Percentiles rank a stretch among this genome's conserved stretches.
These are phyloP conservation scores for Fraxinus baroniana DNA, from an alignment of 305 asterid species.

Conservation along the genomic window DNA sequence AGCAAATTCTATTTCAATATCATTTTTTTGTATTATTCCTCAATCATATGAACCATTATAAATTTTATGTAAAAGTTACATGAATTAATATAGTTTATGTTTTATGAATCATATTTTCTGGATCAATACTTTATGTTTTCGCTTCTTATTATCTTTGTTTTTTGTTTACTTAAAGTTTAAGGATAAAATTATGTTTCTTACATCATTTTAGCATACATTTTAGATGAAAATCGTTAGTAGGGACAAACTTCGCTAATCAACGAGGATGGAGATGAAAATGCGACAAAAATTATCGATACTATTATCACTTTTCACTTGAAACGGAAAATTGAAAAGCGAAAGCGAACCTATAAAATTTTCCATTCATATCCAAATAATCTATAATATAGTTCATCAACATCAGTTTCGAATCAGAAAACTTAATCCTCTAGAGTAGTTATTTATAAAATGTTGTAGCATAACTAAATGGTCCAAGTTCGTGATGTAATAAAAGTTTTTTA, in stretches of 20 bases:
- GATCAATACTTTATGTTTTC: background rate
- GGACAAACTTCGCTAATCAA: background rate
- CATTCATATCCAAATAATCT: background rate
- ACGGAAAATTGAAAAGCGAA: background rate
- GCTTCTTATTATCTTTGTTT: background rate
- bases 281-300: background rate
- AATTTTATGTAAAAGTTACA: background rate
- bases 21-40: background rate
- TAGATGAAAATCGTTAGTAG: background rate
- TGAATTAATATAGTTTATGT: background rate
- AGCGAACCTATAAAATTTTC: background rate
- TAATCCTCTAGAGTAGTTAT: background rate
- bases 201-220: background rate
- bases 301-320: background rate
- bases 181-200: background rate
- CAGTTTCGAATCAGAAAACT: background rate
- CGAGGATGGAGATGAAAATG: background rate
- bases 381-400: background rate
- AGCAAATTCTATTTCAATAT: too few species aligned
- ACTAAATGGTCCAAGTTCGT: background rate
- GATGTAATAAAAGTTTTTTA: background rate
- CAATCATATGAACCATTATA: background rate
- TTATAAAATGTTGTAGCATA: background rate
- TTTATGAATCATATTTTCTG: too few species aligned
- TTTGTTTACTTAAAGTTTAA: too few species aligned